Base-by-base conservation (phyloP, 75 land plant genomes). In the Gnetum montanum region DNA sequence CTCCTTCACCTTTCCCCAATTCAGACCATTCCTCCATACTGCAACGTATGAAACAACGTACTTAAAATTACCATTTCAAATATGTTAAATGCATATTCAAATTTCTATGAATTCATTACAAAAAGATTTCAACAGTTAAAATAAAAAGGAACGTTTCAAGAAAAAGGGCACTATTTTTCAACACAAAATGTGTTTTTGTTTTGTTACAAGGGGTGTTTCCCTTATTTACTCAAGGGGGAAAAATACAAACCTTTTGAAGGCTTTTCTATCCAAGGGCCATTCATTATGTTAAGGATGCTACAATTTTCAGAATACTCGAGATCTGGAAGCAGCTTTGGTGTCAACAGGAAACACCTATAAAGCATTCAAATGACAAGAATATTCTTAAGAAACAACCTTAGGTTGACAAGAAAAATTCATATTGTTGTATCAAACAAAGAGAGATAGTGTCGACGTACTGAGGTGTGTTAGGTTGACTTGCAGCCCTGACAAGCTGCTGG, bases 401-500 rank as follows among this genome's bases (percentile, higher is more conserved):
- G 13, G n/a, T 41, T 41, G 16, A 41, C 13, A 4, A 41, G 43
- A 11, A 15, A 10, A 27, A 3, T 43, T 36, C 55, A 31, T 10
- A 22, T 28, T 6, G 34, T 35, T 3, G 6, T 34, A n/a, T 13
- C 2, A 58, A 1, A 52, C 25, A 10, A 36, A 61, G 28, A 31
- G 24, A 24, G 13, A 60, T 19, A 15, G 31, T 15, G 8, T 60
- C 26, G 13, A 19, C 90, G 70, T 77, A 95, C 99, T 95, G 99
- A 34, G 99, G 99, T 20, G 99, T 95, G 57, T 81, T 86, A 15
- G 78, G 83, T 61, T 86, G 94, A 68, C 99, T 95, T 15, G 99
- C 92, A 46, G 99, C 92, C 62, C 86, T 78, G 18, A 90, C 99
- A 46, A 94, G 78, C 57, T 94, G 99, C 62, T 94, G 99, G 54